Conservation (phyloP, 129 eudicot genomes). For the Daucus carota region DNA sequence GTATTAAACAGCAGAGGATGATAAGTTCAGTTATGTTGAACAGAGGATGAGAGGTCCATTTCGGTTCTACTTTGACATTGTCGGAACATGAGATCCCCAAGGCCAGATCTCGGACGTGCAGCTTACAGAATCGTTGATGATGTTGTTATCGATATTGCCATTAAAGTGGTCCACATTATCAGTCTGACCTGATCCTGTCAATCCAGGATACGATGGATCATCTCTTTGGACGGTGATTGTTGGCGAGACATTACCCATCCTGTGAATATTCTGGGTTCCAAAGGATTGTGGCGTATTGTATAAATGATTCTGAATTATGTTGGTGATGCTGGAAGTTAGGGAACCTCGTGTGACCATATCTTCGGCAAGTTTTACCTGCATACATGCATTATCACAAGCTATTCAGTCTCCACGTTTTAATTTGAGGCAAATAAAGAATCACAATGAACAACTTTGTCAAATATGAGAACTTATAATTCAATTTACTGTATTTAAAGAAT, state of each 20-base stretch:
- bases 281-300: constrained; percentile 35
- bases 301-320: constrained; percentile 65
- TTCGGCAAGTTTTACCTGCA: constrained; percentile 90
- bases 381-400: neutral
- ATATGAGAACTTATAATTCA: neutral
- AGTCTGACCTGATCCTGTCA: constrained; percentile 35
- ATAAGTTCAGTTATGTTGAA: neutral
- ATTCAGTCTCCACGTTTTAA: neutral
- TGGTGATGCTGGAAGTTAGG: constrained; percentile 62
- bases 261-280: constrained; percentile 28
- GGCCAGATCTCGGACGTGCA: constrained; percentile 51
- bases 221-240: constrained; percentile 42
- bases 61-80: constrained; percentile 1
- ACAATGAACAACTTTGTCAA: neutral
- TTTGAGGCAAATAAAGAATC: neutral
- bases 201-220: constrained; percentile 25
- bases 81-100: constrained; percentile 40
- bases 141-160: constrained; percentile 35
- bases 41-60: neutral
- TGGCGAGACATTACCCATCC: constrained; percentile 54
- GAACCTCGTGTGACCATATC: constrained; percentile 85
- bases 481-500: neutral
- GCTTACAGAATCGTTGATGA: constrained; percentile 37
- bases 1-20: no score
- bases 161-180: constrained; percentile 25